Base-by-base conservation (phyloP, 2,329 filamentous ascomycete species). In the Cladophialophora yegresii region DNA sequence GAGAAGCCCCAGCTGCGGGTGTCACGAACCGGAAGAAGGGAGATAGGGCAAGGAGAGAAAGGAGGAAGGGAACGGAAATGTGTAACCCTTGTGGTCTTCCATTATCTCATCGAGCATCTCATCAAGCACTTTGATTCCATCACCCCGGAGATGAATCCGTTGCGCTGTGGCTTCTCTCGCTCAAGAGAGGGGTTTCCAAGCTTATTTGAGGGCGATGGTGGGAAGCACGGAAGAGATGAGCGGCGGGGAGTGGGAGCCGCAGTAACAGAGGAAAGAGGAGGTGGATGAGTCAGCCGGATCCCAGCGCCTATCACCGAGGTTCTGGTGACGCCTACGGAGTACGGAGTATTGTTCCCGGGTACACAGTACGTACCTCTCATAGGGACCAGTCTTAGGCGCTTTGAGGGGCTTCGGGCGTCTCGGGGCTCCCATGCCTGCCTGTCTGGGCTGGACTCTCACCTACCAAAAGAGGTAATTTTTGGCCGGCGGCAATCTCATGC, bases 1-100 rank as follows among this genome's bases (percentile, higher is more conserved):
- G 73, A 67, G 64, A 67, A 68, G 66, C 64, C 58, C 66, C 61
- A 63, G 54, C 30, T 40, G 26, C 63, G 53, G 61, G 36, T 68
- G 36, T 68, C 66, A 64, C 60, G 33, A 54, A 54, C 50, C 26
- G 60, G 32, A 20, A 10, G 49, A 49, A 51, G 33, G 54, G 43
- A 47, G 55, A 60, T 13, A 57, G 47, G 32, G 40, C 13, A 58
- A 47, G 3, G 45, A n/a, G 33, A 22, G 45, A 33, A 58, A 4
- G 45, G 26, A 49, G 32, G 57, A 50, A 58, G 26, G 50, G 56
- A 50, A 40, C 32, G 36, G 58, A 47, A 45, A 12, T 61, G 40
- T n/a, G n/a, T 20, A 50, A 10, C 22, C 47, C 22, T 12, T 26
- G 12, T 50, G 12, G 43, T 53, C 22, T 26, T 22, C 30, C 50